Evolutionary conservation across 2,329 filamentous ascomycete genomes (phyloP).

Genomic region (Fusarium sp.): DNA sequence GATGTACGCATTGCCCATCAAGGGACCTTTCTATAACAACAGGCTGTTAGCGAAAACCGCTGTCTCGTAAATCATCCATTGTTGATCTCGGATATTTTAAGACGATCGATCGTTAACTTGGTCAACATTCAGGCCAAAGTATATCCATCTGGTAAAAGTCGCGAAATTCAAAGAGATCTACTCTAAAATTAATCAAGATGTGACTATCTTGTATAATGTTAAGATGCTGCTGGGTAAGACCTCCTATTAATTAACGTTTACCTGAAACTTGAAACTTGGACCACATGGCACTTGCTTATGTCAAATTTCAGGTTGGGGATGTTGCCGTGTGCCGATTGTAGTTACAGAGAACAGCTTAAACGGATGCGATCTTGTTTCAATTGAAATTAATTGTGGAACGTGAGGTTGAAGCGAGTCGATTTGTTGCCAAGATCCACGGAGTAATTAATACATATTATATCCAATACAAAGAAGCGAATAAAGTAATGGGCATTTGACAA

Average conservation of each 20-base stretch:
- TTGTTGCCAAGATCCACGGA: not conserved
- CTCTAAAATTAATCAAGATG: not conserved
- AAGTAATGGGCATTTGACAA: too few species aligned
- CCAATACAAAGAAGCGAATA: too few species aligned
- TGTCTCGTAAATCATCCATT: not conserved
- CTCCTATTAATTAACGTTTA: not conserved
- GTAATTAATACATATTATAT: not conserved
- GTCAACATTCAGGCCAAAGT: not conserved
- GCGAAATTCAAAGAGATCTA: too few species aligned
- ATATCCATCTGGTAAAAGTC: not conserved
- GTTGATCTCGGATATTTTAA: not conserved
- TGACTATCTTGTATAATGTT: not conserved
- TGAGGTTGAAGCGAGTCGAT: not conserved
- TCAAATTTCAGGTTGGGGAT: constrained; percentile 7
- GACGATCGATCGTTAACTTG: not conserved
- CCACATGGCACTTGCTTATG: not conserved
- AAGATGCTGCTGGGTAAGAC: not conserved
- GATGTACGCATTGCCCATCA: not conserved
- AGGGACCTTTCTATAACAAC: not conserved
- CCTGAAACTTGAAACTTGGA: constrained; percentile 12
- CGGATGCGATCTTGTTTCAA: not conserved
- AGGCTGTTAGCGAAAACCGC: not conserved
- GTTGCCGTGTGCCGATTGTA: not conserved
- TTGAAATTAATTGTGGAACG: constrained; percentile 14
- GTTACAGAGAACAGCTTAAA: not conserved